These are phyloP conservation scores for Peronospora belbahrii DNA, from an alignment of 352 stramenopile species.

Conservation along the genomic window DNA sequence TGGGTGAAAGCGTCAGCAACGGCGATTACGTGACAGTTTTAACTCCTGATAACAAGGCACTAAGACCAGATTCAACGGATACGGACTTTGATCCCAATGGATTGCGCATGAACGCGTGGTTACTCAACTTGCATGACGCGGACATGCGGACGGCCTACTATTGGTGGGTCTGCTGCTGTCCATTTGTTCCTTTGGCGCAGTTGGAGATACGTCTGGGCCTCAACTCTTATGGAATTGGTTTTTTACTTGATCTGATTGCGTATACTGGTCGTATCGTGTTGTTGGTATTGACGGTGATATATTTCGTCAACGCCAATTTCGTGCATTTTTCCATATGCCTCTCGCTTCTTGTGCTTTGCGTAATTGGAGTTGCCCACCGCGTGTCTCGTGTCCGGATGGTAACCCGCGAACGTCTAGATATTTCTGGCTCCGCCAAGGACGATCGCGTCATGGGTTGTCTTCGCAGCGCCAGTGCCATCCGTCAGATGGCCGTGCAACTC, in stretches of 20 bases:
- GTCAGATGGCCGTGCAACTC: slow-evolving; percentile 33
- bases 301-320: slow-evolving; percentile 12
- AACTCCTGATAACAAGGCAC: slow-evolving; percentile 26
- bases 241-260: slow-evolving; percentile 14
- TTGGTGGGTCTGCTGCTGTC: slow-evolving; percentile 30
- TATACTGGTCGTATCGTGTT: slow-evolving; percentile 21
- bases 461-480: slow-evolving; percentile 26
- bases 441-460: slow-evolving; percentile 19
- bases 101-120: slow-evolving; percentile 32
- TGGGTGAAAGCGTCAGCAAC: slow-evolving; percentile 19
- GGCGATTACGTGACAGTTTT: slow-evolving; percentile 33
- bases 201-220: slow-evolving; percentile 29
- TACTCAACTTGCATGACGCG: slow-evolving; percentile 16
- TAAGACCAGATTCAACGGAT: neutral
- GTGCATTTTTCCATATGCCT: slow-evolving; percentile 12
- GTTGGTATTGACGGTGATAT: slow-evolving; percentile 14
- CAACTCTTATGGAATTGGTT: slow-evolving; percentile 12
- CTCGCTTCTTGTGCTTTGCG: slow-evolving; percentile 11
- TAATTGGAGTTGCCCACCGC: slow-evolving; percentile 17
- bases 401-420: slow-evolving; percentile 29
- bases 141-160: slow-evolving; percentile 28
- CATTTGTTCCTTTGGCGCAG: slow-evolving; percentile 27
- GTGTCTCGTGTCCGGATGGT: slow-evolving; percentile 23
- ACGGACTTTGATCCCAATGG: slow-evolving; percentile 29
- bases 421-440: slow-evolving; percentile 24